Evolutionary conservation across 805 yeast species (phyloP).

Genomic region (Kuraishia borneana): DNA sequence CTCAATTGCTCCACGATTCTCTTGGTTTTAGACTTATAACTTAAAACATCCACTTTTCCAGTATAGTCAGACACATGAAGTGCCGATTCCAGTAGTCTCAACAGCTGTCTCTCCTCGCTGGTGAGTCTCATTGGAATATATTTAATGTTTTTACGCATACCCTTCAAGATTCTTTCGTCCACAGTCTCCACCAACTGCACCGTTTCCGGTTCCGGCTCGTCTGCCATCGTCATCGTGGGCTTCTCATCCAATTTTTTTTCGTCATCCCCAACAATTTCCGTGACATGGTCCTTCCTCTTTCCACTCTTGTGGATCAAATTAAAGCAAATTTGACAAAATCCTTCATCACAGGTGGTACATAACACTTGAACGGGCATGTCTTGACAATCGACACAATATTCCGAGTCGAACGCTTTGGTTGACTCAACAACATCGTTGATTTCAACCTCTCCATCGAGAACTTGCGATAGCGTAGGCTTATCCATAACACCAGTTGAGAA

Average conservation of each 20-base stretch:
- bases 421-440: neutral
- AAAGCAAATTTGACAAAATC: slow-evolving; percentile 61
- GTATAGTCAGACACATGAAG: slow-evolving; percentile 72
- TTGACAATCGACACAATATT: slow-evolving; percentile 53
- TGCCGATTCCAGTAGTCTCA: slow-evolving; percentile 64
- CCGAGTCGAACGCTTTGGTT: neutral
- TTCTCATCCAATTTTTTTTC: slow-evolving; percentile 7
- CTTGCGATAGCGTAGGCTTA: no score
- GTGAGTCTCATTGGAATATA: slow-evolving; percentile 64
- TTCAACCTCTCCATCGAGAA: neutral
- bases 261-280: slow-evolving; percentile 14
- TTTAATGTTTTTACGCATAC: slow-evolving; percentile 30
- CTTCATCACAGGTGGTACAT: slow-evolving; percentile 55
- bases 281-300: slow-evolving; percentile 34
- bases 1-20: slow-evolving; percentile 62
- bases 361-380: slow-evolving; percentile 61
- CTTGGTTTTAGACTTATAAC: slow-evolving; percentile 56
- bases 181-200: slow-evolving; percentile 7
- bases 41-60: slow-evolving; percentile 61
- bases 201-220: slow-evolving; percentile 3
- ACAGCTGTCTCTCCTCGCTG: slow-evolving; percentile 54
- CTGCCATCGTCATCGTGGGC: neutral
- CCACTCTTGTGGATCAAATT: slow-evolving; percentile 64
- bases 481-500: no score
- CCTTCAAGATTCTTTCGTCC: slow-evolving; percentile 16